These are phyloP conservation scores for Pichia scutulata DNA, from an alignment of 805 yeast species.

Conservation along the genomic window DNA sequence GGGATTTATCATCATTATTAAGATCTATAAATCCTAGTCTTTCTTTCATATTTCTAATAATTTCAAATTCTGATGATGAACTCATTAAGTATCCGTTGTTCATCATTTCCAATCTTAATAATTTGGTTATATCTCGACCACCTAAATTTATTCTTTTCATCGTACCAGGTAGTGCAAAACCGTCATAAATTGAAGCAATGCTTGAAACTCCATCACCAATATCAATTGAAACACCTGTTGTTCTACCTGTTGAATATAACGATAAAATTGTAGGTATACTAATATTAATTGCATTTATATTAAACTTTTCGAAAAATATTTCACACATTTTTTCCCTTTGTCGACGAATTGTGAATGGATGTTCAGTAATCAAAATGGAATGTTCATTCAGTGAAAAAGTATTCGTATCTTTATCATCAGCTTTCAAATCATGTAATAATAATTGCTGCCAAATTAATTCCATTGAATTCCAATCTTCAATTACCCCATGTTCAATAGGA, in stretches of 20 bases:
- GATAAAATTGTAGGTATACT: conserved; percentile 74
- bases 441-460: conserved; percentile 72
- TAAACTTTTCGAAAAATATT: conserved; percentile 62
- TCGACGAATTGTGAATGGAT: conserved; percentile 66
- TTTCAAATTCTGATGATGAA: conserved; percentile 75
- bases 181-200: conserved; percentile 84
- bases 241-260: conserved; percentile 79
- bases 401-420: conserved; percentile 34
- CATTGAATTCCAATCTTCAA: conserved; percentile 80
- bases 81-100: conserved; percentile 54
- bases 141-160: conserved; percentile 73
- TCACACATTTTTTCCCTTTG: conserved; percentile 59
- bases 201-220: conserved; percentile 92
- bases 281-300: conserved; percentile 68
- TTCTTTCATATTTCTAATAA: conserved; percentile 74
- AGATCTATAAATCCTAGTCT: conserved; percentile 56
- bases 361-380: conserved; percentile 82
- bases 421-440: conserved; percentile 35
- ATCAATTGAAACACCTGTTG: conserved; percentile 85
- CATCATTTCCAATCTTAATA: conserved; percentile 60
- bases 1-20: conserved; percentile 25
- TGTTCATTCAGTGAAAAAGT: conserved; percentile 52
- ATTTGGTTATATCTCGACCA: conserved; percentile 79
- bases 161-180: conserved; percentile 69
- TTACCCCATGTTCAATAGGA: conserved; percentile 76